Conservation (phyloP, 2,329 filamentous ascomycete species). For the Ascochyta pisi region DNA sequence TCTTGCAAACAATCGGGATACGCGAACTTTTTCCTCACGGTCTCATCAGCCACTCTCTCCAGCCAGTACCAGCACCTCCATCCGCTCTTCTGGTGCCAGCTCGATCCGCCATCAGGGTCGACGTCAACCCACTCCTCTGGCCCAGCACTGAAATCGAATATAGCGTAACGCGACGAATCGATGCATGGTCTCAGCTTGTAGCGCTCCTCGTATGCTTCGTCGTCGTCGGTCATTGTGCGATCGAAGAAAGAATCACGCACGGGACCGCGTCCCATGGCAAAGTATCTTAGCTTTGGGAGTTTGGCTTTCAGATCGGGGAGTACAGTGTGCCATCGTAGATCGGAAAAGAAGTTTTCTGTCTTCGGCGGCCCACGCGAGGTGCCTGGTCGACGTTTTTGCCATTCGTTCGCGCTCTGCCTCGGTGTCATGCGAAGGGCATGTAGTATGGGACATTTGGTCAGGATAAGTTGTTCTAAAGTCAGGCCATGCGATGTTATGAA, state of each 20-base stretch:
- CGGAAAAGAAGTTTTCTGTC: background rate
- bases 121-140: background rate
- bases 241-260: background rate
- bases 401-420: conserved; percentile 2
- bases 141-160: background rate
- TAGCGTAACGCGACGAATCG: conserved; percentile 2
- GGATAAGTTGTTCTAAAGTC: conserved; percentile 52
- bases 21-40: background rate
- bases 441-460: conserved; percentile 54
- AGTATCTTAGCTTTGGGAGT: conserved; percentile 3
- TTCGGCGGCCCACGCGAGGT: conserved; percentile 1
- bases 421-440: conserved; percentile 8
- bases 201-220: conserved; percentile 2
- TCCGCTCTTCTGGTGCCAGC: background rate
- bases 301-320: background rate
- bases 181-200: background rate
- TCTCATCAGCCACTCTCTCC: conserved; percentile 1
- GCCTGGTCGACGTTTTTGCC: background rate
- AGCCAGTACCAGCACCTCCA: background rate
- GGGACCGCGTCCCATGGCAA: conserved; percentile 9
- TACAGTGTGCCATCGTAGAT: conserved; percentile 7
- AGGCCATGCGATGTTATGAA: conserved; percentile 53
- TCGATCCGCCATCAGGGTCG: background rate
- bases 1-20: conserved; percentile 10
- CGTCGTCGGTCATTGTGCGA: background rate